phyloP scores from a whole-genome alignment of 2,329 filamentous ascomycete species.

The Exophiala bonariae region DNA sequence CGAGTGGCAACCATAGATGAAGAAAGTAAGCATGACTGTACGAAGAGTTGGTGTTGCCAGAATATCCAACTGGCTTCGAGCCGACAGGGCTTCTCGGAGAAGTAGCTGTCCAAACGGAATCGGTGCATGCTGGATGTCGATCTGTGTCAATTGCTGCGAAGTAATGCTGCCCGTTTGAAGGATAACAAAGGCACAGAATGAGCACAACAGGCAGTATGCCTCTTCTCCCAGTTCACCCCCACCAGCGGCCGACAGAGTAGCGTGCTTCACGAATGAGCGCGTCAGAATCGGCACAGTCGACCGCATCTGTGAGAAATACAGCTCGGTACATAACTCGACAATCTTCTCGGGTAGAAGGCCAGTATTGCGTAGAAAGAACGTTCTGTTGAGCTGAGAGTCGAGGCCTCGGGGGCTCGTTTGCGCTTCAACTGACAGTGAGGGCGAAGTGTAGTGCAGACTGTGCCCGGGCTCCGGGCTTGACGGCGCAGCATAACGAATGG shows the following conservation, averaged over 20 bases:
- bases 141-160: conserved; percentile 60
- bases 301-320: conserved; percentile 63
- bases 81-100: conserved; percentile 60
- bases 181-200: conserved; percentile 42
- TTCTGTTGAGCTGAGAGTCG: conserved; percentile 38
- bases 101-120: conserved; percentile 36
- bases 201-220: conserved; percentile 40
- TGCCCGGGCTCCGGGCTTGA: background rate
- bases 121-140: conserved; percentile 52
- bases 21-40: conserved; percentile 67
- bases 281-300: conserved; percentile 43
- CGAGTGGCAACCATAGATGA: conserved; percentile 71
- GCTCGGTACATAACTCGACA: conserved; percentile 64
- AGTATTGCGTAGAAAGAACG: conserved; percentile 49
- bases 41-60: conserved; percentile 42
- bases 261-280: conserved; percentile 33
- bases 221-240: conserved; percentile 36
- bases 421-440: conserved; percentile 50
- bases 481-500: conserved; percentile 39
- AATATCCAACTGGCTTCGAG: conserved; percentile 39
- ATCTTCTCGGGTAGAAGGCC: conserved; percentile 62
- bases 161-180: conserved; percentile 56
- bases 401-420: conserved; percentile 45
- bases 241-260: conserved; percentile 36
- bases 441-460: conserved; percentile 2